Conservation (phyloP, 1,284 basidiomycete species). For the Afroboletus lepidellus region DNA sequence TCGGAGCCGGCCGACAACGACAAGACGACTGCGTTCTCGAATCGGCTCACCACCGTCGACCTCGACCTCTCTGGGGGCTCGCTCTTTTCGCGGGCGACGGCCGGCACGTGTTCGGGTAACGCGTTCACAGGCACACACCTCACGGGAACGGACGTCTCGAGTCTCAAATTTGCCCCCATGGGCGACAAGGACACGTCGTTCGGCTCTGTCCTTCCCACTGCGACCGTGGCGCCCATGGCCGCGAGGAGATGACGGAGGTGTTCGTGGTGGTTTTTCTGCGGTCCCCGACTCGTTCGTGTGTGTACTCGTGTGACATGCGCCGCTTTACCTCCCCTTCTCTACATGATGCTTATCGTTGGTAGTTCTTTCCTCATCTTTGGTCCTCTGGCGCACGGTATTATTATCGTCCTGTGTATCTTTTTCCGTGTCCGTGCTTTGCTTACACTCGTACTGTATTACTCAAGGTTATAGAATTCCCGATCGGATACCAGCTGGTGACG, state of each 20-base stretch:
- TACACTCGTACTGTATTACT: not conserved
- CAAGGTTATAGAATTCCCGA: not conserved
- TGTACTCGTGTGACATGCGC: too few relatives aligned
- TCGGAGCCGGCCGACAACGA: not conserved
- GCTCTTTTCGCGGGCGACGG: not conserved
- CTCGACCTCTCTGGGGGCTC: constrained; percentile 15
- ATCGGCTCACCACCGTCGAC: constrained; percentile 28
- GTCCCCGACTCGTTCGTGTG: too few relatives aligned
- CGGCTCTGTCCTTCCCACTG: constrained; percentile 5
- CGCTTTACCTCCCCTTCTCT: too few relatives aligned
- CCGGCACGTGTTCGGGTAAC: not conserved
- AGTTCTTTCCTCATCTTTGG: too few relatives aligned
- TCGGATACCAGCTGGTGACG: too few relatives aligned
- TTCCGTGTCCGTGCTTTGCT: too few relatives aligned
- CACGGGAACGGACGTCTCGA: constrained; percentile 13
- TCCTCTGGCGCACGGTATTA: too few relatives aligned
- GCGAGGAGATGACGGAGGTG: not conserved
- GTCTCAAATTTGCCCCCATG: constrained; percentile 1
- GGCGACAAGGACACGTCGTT: not conserved
- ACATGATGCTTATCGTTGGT: too few relatives aligned
- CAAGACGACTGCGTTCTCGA: constrained; percentile 5
- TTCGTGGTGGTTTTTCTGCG: too few relatives aligned
- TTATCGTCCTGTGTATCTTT: too few relatives aligned
- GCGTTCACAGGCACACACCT: not conserved
- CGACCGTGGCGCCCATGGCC: not conserved